Evolutionary conservation across 805 yeast species (phyloP).

Genomic region (Maudiozyma turicensis): DNA sequence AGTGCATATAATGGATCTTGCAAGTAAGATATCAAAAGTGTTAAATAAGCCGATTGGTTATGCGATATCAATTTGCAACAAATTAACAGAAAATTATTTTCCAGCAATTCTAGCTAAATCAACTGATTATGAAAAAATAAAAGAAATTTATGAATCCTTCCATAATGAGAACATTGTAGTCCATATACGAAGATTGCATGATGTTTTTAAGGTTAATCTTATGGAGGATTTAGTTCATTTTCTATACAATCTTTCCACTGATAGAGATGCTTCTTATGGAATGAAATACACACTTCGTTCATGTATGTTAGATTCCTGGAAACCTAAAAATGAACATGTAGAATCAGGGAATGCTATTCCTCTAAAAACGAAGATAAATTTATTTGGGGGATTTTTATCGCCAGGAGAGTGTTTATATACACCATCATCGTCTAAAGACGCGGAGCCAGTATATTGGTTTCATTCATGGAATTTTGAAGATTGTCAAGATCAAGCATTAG

Average conservation of each 20-base stretch:
- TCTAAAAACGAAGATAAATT: constrained; percentile 11
- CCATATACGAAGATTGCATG: constrained; percentile 14
- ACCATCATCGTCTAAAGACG: background rate
- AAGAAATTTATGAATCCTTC: constrained; percentile 12
- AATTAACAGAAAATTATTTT: constrained; percentile 11
- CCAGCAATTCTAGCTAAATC: constrained; percentile 18
- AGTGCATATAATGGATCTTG: constrained; percentile 20
- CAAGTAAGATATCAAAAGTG: constrained; percentile 14
- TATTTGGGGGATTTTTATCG: constrained; percentile 24
- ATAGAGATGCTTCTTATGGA: constrained; percentile 4
- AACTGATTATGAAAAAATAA: constrained; percentile 11
- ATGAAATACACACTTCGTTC: constrained; percentile 13
- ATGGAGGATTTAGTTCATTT: constrained; percentile 19
- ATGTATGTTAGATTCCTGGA: constrained; percentile 19
- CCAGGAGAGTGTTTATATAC: constrained; percentile 11
- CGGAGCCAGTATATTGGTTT: constrained; percentile 12
- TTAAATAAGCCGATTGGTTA: constrained; percentile 21
- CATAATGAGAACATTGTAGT: constrained; percentile 14
- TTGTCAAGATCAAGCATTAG: constrained; percentile 7
- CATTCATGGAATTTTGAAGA: constrained; percentile 20
- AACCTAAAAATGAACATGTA: constrained; percentile 7
- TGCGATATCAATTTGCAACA: constrained; percentile 14
- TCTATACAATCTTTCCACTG: constrained; percentile 11
- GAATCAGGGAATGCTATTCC: constrained; percentile 1
- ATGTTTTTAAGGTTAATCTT: constrained; percentile 18